Evolutionary conservation across 441 rosid genomes (phyloP).

Genomic region (Eutrema salsugineum): DNA sequence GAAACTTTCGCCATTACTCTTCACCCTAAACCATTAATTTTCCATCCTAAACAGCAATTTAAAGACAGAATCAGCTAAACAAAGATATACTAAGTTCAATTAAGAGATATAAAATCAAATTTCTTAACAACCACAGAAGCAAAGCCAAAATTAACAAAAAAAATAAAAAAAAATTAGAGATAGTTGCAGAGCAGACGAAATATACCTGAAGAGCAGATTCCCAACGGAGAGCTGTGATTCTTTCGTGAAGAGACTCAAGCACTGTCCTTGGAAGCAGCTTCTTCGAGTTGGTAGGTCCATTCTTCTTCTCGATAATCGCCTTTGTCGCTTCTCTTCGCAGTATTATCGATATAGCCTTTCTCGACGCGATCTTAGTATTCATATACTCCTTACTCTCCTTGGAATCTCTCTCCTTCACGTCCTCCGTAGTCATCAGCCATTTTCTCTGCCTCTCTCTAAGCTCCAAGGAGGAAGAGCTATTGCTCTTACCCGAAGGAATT

Average conservation of each 20-base stretch:
- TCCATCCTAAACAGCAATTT: background rate
- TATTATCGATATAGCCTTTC: slow-evolving; percentile 72
- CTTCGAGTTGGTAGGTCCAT: slow-evolving; percentile 63
- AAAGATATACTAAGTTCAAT: background rate
- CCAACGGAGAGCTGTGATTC: slow-evolving; percentile 87
- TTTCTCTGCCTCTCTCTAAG: slow-evolving; percentile 29
- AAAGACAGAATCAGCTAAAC: background rate
- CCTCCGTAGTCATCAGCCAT: slow-evolving; percentile 34
- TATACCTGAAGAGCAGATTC: slow-evolving; percentile 81
- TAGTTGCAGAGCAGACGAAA: background rate
- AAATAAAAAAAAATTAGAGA: background rate
- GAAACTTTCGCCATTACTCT: background rate
- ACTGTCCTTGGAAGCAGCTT: slow-evolving; percentile 76
- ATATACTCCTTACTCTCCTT: slow-evolving; percentile 48
- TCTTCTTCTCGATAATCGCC: slow-evolving; percentile 71
- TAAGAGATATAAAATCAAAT: too few species aligned
- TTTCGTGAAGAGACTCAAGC: slow-evolving; percentile 83
- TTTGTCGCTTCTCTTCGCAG: slow-evolving; percentile 81
- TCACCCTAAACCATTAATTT: background rate
- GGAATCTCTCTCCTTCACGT: slow-evolving; percentile 42
- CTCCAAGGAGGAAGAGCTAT: background rate
- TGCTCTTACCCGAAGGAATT: background rate
- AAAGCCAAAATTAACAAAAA: background rate
- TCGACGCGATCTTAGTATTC: slow-evolving; percentile 69
- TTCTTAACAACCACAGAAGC: background rate